Conservation (phyloP, 164 flowering plant species). For the Sedum album region DNA sequence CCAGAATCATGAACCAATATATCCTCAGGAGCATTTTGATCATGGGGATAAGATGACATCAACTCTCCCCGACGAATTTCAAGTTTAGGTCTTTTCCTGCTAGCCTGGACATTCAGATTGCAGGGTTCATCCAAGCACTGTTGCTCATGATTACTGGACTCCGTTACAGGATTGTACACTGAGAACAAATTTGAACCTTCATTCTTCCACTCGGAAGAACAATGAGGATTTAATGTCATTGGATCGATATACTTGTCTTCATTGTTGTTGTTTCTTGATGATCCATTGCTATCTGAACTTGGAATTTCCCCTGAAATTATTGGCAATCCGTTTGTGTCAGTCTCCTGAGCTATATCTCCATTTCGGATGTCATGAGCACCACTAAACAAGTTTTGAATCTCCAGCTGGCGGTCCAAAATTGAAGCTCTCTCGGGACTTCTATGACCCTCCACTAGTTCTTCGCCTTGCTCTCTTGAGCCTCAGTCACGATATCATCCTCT, state of each 20-base stretch:
- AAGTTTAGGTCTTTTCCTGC: slow-evolving; percentile 86
- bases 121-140: slow-evolving; percentile 24
- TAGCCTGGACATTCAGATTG: slow-evolving; percentile 27
- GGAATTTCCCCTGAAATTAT: slow-evolving; percentile 26
- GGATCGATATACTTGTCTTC: slow-evolving; percentile 28
- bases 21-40: slow-evolving; percentile 22
- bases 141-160: slow-evolving; percentile 31
- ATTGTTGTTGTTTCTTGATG: slow-evolving; percentile 25
- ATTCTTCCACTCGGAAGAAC: slow-evolving; percentile 71
- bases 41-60: slow-evolving; percentile 35
- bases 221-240: slow-evolving; percentile 48
- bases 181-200: slow-evolving; percentile 78
- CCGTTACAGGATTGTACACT: slow-evolving; percentile 35
- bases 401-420: neutral
- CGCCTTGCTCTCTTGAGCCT: neutral
- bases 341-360: slow-evolving; percentile 22
- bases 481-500: slow-evolving; percentile 2
- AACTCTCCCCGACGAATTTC: slow-evolving; percentile 92
- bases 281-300: slow-evolving; percentile 34
- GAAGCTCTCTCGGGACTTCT: neutral
- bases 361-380: slow-evolving; percentile 31
- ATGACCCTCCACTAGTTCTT: neutral
- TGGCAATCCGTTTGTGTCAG: slow-evolving; percentile 17
- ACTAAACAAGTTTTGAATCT: slow-evolving; percentile 22
- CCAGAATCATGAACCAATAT: slow-evolving; percentile 34